A percentile compares a stretch with the other conserved stretches of the same genome.
phyloP scores from a whole-genome alignment of 2,329 filamentous ascomycete species.

The Beauveria pseudobassiana region DNA sequence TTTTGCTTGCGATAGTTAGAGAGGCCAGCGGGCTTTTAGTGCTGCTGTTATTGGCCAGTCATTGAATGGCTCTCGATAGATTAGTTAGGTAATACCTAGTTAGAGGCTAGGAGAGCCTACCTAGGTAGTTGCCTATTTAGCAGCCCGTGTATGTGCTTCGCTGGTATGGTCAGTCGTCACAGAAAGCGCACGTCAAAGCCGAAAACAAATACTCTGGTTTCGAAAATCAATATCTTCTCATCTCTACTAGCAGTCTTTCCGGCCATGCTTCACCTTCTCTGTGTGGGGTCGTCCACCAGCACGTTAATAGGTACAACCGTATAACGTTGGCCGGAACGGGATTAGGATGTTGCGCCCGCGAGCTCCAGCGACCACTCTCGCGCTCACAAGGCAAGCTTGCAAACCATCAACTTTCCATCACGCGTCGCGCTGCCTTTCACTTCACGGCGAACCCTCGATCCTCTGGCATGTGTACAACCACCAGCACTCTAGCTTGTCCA shows the following conservation, averaged over 20 bases:
- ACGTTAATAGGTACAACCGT: background rate
- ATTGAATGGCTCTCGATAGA: background rate
- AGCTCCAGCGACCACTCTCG: background rate
- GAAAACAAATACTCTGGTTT: too few relatives aligned
- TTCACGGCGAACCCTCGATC: background rate
- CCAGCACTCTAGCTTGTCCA: background rate
- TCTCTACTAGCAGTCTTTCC: background rate
- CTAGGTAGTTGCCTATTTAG: background rate
- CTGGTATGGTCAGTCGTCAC: background rate
- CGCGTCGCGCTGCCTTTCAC: background rate
- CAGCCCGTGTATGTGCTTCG: background rate
- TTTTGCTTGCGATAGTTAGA: background rate
- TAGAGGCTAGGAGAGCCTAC: background rate
- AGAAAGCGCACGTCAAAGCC: background rate
- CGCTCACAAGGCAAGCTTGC: background rate
- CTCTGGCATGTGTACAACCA: background rate
- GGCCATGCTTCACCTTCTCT: background rate
- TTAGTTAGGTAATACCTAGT: background rate
- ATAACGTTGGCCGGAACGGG: constrained; percentile 7
- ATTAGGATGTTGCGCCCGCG: constrained; percentile 10
- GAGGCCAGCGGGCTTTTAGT: background rate
- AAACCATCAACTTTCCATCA: background rate
- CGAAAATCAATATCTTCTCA: too few relatives aligned
- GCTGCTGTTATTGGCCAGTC: background rate
- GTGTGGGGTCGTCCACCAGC: too few relatives aligned